These are phyloP conservation scores for Geranomyces variabilis DNA, from an alignment of 192 early-diverging fungal species.

Conservation along the genomic window DNA sequence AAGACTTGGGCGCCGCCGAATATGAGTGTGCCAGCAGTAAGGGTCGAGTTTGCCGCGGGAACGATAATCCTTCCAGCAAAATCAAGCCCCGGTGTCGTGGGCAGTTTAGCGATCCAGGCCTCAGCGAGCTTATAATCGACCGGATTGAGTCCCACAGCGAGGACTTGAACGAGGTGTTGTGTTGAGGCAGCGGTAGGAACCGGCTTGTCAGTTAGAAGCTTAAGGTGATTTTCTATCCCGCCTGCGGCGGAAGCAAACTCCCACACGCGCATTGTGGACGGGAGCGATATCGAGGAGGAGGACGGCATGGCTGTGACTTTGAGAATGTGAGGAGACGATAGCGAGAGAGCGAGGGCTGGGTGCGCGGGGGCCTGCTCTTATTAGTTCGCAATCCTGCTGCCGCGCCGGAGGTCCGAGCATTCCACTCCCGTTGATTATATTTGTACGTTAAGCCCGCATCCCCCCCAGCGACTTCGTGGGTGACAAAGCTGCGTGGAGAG, in stretches of 20 bases:
- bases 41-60: conserved; percentile 23
- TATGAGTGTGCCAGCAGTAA: conserved; percentile 37
- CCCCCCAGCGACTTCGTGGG: too few species aligned
- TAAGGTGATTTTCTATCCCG: neutral
- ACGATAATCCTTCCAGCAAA: conserved; percentile 34
- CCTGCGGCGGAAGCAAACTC: neutral
- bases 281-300: neutral
- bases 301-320: too few species aligned
- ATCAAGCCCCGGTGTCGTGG: conserved; percentile 34
- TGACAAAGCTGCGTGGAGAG: too few species aligned
- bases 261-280: neutral
- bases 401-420: too few species aligned
- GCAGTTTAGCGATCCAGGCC: neutral
- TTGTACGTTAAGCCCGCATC: too few species aligned
- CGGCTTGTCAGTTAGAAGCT: neutral
- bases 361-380: too few species aligned
- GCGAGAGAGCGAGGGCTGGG: too few species aligned
- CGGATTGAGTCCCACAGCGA: conserved; percentile 16
- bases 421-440: too few species aligned
- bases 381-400: too few species aligned
- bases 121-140: conserved; percentile 30
- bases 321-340: too few species aligned
- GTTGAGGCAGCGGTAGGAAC: neutral
- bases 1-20: neutral
- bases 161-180: conserved; percentile 22